Evolutionary conservation across 305 asterid species (phyloP).

Genomic region (Fraxinus latifolia): DNA sequence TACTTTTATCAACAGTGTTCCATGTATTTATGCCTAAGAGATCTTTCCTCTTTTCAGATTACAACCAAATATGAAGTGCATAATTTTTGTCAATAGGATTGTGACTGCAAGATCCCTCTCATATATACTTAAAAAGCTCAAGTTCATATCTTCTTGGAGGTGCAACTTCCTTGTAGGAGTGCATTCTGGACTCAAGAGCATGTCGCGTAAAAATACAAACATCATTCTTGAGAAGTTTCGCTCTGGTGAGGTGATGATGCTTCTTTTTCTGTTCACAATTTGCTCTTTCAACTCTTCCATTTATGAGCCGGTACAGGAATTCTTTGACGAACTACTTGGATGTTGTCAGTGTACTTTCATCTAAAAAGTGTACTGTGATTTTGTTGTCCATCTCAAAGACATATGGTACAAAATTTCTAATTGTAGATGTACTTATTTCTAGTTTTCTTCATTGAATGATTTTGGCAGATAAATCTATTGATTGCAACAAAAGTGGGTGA

Average conservation of each 20-base stretch:
- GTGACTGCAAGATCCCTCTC: constrained; percentile 87
- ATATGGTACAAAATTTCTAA: neutral
- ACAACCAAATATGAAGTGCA: constrained; percentile 84
- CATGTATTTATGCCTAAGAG: constrained; percentile 20
- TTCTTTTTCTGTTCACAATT: constrained; percentile 6
- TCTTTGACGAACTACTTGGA: constrained; percentile 7
- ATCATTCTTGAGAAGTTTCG: constrained; percentile 81
- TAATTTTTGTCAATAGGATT: constrained; percentile 88
- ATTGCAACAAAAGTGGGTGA: constrained; percentile 99
- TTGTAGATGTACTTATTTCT: constrained; percentile 11
- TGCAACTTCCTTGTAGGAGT: constrained; percentile 89
- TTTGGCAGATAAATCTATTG: constrained; percentile 81
- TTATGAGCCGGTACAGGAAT: neutral
- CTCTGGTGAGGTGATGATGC: constrained; percentile 80
- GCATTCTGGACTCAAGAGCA: constrained; percentile 59
- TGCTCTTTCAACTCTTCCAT: constrained; percentile 14
- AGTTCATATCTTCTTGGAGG: constrained; percentile 74
- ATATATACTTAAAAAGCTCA: constrained; percentile 54
- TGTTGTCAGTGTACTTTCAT: constrained; percentile 7
- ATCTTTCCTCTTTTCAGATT: constrained; percentile 51
- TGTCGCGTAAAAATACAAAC: constrained; percentile 68
- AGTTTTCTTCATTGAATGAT: constrained; percentile 20
- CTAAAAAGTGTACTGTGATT: constrained; percentile 9
- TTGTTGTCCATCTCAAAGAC: constrained; percentile 10
- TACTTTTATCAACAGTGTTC: constrained; percentile 4